These are phyloP conservation scores for Oryza coarctata DNA, from an alignment of 176 grass and related monocot genomes.

Conservation along the genomic window DNA sequence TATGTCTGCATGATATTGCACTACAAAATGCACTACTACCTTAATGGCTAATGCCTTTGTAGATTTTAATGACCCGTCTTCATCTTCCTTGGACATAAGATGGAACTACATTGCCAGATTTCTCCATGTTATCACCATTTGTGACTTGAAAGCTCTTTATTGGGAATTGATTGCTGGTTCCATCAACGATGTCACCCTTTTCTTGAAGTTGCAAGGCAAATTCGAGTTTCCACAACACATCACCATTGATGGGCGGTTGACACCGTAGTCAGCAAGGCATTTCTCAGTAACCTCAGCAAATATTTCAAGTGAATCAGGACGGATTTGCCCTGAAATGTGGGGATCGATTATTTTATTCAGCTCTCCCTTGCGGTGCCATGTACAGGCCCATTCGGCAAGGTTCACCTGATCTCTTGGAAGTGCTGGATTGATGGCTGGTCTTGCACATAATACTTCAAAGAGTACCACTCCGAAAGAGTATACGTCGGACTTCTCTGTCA, in stretches of 20 bases:
- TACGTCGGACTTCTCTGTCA: constrained; percentile 96
- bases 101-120: constrained; percentile 33
- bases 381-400: constrained; percentile 81
- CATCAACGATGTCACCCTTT: constrained; percentile 50
- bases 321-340: constrained; percentile 61
- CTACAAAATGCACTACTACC: constrained; percentile 19
- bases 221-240: constrained; percentile 96
- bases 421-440: constrained; percentile 89
- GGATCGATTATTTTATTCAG: constrained; percentile 82
- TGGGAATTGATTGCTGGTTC: constrained; percentile 20
- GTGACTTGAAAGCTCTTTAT: constrained; percentile 40
- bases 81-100: constrained; percentile 61
- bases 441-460: constrained; percentile 82
- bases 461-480: constrained; percentile 96
- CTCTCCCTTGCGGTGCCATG: constrained; percentile 71
- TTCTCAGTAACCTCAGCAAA: constrained; percentile 89
- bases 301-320: constrained; percentile 63
- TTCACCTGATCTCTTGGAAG: constrained; percentile 96
- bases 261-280: constrained; percentile 92
- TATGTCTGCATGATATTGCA: background rate
- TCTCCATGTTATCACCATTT: constrained; percentile 10
- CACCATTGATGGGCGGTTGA: constrained; percentile 85
- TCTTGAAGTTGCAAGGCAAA: constrained; percentile 88
- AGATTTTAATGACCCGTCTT: constrained; percentile 34
- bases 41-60: background rate